A percentile compares a stretch with the other conserved stretches of the same genome.
These are phyloP conservation scores for Mollisiaceae sp. DNA, from an alignment of 2,329 filamentous ascomycete species.

Conservation along the genomic window DNA sequence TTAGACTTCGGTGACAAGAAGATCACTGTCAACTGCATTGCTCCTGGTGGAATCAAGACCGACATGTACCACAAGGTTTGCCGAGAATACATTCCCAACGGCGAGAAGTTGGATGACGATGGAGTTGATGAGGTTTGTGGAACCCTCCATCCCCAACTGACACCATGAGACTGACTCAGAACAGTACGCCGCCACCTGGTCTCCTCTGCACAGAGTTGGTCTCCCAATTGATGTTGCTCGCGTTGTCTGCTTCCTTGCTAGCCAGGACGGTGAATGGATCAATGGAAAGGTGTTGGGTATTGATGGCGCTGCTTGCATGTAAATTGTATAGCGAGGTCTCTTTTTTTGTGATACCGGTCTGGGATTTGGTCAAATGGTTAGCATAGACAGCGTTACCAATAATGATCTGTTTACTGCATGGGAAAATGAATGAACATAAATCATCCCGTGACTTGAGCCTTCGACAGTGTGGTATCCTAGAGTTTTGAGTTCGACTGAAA, in stretches of 20 bases:
- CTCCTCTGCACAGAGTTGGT: conserved; percentile 67
- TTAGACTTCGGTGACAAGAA: conserved; percentile 62
- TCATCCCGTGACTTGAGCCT: background rate
- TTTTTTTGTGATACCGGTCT: conserved; percentile 2
- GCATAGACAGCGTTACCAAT: conserved; percentile 4
- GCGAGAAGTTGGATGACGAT: conserved; percentile 59
- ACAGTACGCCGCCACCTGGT: conserved; percentile 67
- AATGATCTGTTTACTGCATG: background rate
- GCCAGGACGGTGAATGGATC: conserved; percentile 30
- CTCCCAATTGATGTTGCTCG: conserved; percentile 67
- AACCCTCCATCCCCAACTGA: conserved; percentile 4
- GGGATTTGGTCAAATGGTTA: background rate
- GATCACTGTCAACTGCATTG: conserved; percentile 72
- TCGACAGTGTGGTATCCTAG: background rate
- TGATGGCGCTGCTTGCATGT: conserved; percentile 30
- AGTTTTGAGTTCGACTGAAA: background rate
- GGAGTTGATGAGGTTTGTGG: conserved; percentile 56
- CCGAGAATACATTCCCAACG: conserved; percentile 65
- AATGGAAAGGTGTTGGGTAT: conserved; percentile 30
- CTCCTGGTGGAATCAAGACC: conserved; percentile 70
- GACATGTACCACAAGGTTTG: conserved; percentile 72
- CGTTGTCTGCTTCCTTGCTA: conserved; percentile 30
- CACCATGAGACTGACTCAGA: background rate
- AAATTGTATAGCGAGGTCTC: conserved; percentile 6
- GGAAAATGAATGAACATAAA: background rate